Conservation (phyloP, 2,329 filamentous ascomycete genomes). For the Hymenoscyphus repandus region DNA sequence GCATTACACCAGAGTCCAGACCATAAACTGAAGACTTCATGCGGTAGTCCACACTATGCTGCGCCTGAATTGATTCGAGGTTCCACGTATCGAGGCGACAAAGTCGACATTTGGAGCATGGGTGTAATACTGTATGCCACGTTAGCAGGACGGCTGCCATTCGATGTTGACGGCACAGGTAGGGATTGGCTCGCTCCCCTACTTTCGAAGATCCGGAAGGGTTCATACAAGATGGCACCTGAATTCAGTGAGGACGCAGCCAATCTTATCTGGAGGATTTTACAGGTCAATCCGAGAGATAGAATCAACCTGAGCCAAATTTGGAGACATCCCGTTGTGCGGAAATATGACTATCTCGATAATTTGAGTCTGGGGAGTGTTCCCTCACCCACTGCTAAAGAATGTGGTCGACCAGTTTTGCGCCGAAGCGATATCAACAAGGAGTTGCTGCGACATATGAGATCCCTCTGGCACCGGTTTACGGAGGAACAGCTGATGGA, state of each 20-base stretch:
- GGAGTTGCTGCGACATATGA: constrained; percentile 78
- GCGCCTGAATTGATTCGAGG: constrained; percentile 85
- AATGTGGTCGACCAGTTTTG: constrained; percentile 56
- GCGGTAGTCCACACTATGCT: constrained; percentile 94
- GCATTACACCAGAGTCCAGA: constrained; percentile 77
- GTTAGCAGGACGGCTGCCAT: constrained; percentile 78
- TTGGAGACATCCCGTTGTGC: constrained; percentile 81
- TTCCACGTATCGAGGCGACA: constrained; percentile 73
- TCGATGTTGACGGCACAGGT: constrained; percentile 46
- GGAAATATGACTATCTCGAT: constrained; percentile 75
- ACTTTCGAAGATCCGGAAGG: constrained; percentile 54
- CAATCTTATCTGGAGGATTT: constrained; percentile 73
- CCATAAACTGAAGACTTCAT: constrained; percentile 79
- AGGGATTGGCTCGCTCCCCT: constrained; percentile 48
- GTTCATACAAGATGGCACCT: constrained; percentile 55
- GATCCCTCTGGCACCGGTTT: constrained; percentile 86
- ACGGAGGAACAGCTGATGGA: constrained; percentile 65
- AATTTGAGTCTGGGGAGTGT: constrained; percentile 39
- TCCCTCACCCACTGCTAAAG: constrained; percentile 49
- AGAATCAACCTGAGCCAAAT: constrained; percentile 78
- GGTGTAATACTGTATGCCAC: constrained; percentile 87
- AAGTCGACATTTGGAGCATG: constrained; percentile 91
- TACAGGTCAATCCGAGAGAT: constrained; percentile 70
- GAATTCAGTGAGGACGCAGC: constrained; percentile 63
- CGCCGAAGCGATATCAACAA: constrained; percentile 66